Conservation (phyloP, 1,284 basidiomycete genomes). For the Thelephora terrestris region DNA sequence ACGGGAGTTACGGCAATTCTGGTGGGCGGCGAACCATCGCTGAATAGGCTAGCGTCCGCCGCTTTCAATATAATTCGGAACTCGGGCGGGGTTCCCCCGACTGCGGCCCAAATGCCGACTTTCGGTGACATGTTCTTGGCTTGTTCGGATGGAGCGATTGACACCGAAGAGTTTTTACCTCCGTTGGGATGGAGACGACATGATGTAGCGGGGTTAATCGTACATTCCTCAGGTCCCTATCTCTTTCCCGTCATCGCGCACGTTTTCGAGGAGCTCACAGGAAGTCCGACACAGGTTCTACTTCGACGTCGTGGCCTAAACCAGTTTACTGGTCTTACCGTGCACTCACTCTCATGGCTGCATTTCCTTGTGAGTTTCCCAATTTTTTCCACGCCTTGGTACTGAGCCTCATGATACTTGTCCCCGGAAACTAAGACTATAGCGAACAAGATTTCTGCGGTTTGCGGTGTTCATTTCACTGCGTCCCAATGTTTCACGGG, state of each 20-base stretch:
- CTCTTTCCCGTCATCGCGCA: background rate
- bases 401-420: background rate
- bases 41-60: conserved; percentile 12
- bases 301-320: conserved; percentile 13
- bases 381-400: too few relatives aligned
- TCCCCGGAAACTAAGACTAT: conserved; percentile 5
- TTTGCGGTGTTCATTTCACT: conserved; percentile 14
- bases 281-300: conserved; percentile 8
- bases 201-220: background rate
- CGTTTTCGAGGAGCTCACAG: too few relatives aligned
- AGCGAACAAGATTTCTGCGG: conserved; percentile 13
- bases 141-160: too few relatives aligned
- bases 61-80: background rate
- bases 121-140: background rate
- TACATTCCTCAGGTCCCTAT: background rate
- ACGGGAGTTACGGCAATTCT: conserved; percentile 10
- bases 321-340: conserved; percentile 11
- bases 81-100: background rate
- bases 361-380: conserved; percentile 9
- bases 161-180: too few relatives aligned
- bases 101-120: background rate
- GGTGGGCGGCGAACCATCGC: conserved; percentile 13
- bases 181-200: too few relatives aligned
- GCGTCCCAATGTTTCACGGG: conserved; percentile 15
- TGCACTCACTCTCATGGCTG: conserved; percentile 5